phyloP scores from a whole-genome alignment of 768 basidiomycete genomes.

The Mycena sanguinolenta region DNA sequence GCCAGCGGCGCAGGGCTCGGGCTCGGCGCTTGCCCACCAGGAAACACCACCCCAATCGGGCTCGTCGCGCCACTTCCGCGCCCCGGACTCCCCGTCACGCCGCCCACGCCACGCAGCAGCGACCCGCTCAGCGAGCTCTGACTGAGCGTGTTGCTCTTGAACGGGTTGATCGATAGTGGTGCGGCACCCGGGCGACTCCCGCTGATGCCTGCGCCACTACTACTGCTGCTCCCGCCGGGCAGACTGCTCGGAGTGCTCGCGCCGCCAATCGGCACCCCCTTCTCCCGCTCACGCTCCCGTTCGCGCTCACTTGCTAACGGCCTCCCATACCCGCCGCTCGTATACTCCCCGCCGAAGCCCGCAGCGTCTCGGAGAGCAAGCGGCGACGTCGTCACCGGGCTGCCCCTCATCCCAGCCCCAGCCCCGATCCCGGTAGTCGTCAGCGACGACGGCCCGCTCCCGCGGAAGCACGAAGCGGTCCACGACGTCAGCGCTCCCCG shows the following conservation, averaged over 20 bases:
- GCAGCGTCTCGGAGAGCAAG: background rate
- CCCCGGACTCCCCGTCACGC: background rate
- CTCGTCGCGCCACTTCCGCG: slow-evolving; percentile 26
- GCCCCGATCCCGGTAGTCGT: too few species aligned
- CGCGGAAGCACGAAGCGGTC: slow-evolving; percentile 34
- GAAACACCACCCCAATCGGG: slow-evolving; percentile 31
- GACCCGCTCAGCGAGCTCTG: slow-evolving; percentile 31
- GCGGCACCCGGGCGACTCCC: slow-evolving; percentile 2
- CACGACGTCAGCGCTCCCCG: slow-evolving; percentile 15
- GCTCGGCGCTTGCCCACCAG: background rate
- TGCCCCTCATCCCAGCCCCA: background rate
- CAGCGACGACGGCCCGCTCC: slow-evolving; percentile 25
- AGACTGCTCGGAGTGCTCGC: background rate
- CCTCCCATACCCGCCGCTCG: background rate
- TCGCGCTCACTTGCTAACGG: slow-evolving; percentile 31
- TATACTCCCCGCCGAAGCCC: slow-evolving; percentile 3
- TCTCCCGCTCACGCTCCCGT: slow-evolving; percentile 34
- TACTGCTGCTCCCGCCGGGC: background rate
- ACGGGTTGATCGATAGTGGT: slow-evolving; percentile 38
- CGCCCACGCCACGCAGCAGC: slow-evolving; percentile 21
- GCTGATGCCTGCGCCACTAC: background rate
- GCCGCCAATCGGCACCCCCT: slow-evolving; percentile 32
- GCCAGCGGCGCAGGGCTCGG: slow-evolving; percentile 32
- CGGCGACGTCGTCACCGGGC: slow-evolving; percentile 5
- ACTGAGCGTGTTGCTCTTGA: slow-evolving; percentile 48